phyloP scores from a whole-genome alignment of 306 rosid genomes.

The Cucurbita ficifolia region DNA sequence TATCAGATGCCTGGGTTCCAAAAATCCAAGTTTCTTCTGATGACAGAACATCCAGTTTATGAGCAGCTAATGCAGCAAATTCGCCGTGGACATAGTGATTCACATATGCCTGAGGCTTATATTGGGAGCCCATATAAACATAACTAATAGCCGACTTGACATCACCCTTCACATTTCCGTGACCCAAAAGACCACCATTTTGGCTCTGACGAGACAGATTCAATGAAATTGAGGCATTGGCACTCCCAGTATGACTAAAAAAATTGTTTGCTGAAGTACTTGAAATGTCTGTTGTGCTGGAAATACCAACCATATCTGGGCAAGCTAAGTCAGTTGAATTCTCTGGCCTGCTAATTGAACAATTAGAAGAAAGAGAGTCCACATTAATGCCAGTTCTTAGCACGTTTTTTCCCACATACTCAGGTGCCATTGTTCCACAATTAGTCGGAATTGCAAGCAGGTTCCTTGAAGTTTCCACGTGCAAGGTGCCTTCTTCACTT shows the following conservation, averaged over 20 bases:
- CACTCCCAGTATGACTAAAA: conserved; percentile 16
- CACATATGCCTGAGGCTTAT: conserved; percentile 57
- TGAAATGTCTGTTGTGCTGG: conserved; percentile 14
- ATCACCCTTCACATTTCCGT: conserved; percentile 23
- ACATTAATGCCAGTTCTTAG: conserved; percentile 23
- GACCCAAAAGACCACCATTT: conserved; percentile 24
- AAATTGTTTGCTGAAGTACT: conserved; percentile 20
- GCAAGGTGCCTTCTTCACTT: conserved; percentile 13
- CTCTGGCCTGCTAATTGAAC: conserved; percentile 15
- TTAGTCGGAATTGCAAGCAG: conserved; percentile 9
- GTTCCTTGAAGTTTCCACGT: conserved; percentile 6
- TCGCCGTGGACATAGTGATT: conserved; percentile 82
- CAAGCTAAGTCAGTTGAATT: conserved; percentile 15
- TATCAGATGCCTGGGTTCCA: conserved; percentile 42
- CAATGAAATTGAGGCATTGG: conserved; percentile 16
- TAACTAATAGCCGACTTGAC: conserved; percentile 13
- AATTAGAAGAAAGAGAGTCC: conserved; percentile 12
- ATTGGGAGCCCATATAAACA: conserved; percentile 43
- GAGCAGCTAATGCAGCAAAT: conserved; percentile 94
- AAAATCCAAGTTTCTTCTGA: conserved; percentile 61
- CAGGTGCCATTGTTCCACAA: conserved; percentile 5
- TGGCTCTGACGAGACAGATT: conserved; percentile 28
- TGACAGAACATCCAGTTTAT: conserved; percentile 45
- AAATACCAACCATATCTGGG: conserved; percentile 22
- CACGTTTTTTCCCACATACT: conserved; percentile 7